These are phyloP conservation scores for Acmispon strigosus DNA, from an alignment of 306 rosid genomes.

Conservation along the genomic window DNA sequence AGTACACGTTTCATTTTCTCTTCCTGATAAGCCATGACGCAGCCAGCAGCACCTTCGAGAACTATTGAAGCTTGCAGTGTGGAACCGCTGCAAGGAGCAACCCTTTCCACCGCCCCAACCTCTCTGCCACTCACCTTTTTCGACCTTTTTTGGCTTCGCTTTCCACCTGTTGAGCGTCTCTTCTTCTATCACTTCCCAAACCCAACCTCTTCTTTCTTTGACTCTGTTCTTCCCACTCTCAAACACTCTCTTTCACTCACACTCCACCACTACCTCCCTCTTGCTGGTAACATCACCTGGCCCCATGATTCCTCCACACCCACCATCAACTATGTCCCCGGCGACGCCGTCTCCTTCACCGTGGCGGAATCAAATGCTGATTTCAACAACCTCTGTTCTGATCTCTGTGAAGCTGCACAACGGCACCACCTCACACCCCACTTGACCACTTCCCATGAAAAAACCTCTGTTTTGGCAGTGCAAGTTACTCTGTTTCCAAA, in stretches of 20 bases:
- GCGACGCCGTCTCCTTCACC: too few species aligned
- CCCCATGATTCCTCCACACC: background rate
- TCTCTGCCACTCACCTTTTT: constrained; percentile 24
- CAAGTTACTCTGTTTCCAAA: constrained; percentile 21
- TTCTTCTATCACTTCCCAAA: constrained; percentile 8
- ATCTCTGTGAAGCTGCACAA: background rate
- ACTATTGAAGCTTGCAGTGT: background rate
- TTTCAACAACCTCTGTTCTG: background rate
- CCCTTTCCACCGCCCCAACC: background rate
- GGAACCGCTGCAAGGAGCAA: background rate
- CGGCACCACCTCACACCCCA: background rate
- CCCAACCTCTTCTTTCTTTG: background rate
- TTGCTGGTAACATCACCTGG: constrained; percentile 17
- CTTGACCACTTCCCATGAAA: background rate
- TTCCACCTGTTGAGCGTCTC: constrained; percentile 11
- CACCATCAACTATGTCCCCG: background rate
- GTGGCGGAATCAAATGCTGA: constrained; percentile 19
- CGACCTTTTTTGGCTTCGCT: constrained; percentile 18
- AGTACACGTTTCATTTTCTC: too few species aligned
- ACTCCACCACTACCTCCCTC: constrained; percentile 28
- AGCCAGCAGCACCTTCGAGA: background rate
- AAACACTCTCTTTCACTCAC: too few species aligned
- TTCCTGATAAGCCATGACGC: too few species aligned
- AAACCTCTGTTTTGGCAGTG: constrained; percentile 2
- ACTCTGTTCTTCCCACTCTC: constrained; percentile 19